Evolutionary conservation across 805 yeast genomes (phyloP).

Genomic region (Candida maris): DNA sequence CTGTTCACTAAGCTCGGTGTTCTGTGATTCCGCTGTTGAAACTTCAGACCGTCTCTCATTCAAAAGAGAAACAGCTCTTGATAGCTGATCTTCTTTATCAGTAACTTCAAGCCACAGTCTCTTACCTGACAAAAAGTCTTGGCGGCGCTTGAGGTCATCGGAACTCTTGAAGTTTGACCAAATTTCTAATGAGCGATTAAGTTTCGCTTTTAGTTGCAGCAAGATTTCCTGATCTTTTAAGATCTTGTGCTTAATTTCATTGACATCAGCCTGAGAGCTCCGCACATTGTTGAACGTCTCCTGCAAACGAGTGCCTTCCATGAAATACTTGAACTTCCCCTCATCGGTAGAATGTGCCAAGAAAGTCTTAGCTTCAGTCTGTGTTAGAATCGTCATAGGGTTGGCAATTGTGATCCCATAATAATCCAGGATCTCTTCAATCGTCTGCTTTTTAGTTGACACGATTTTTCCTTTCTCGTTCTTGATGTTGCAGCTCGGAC

Average conservation of each 20-base stretch:
- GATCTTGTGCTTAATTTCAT: slow-evolving; percentile 36
- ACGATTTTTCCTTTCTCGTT: slow-evolving; percentile 49
- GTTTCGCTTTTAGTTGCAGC: slow-evolving; percentile 34
- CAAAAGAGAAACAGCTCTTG: slow-evolving; percentile 19
- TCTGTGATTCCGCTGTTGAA: slow-evolving; percentile 20
- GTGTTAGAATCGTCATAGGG: slow-evolving; percentile 89
- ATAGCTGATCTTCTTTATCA: slow-evolving; percentile 21
- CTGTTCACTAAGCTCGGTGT: slow-evolving; percentile 10
- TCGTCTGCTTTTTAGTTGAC: slow-evolving; percentile 57
- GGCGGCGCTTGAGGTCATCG: slow-evolving; percentile 36
- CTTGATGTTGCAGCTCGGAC: slow-evolving; percentile 51
- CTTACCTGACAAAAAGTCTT: slow-evolving; percentile 43
- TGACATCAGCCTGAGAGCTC: slow-evolving; percentile 39
- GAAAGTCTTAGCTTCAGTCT: slow-evolving; percentile 90
- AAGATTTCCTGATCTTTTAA: slow-evolving; percentile 33
- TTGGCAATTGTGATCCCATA: slow-evolving; percentile 81
- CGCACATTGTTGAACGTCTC: slow-evolving; percentile 57
- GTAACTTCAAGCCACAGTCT: slow-evolving; percentile 44
- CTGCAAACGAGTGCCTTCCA: slow-evolving; percentile 74
- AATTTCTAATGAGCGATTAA: slow-evolving; percentile 39
- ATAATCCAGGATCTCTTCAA: slow-evolving; percentile 64
- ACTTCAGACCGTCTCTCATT: slow-evolving; percentile 15
- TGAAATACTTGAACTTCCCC: slow-evolving; percentile 70
- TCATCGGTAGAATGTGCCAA: slow-evolving; percentile 70
- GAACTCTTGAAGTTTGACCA: slow-evolving; percentile 39